Evolutionary conservation across 2,329 filamentous ascomycete species (phyloP), one percentile per base, ranked within the genome.

Genomic region (Botrytis porri): DNA sequence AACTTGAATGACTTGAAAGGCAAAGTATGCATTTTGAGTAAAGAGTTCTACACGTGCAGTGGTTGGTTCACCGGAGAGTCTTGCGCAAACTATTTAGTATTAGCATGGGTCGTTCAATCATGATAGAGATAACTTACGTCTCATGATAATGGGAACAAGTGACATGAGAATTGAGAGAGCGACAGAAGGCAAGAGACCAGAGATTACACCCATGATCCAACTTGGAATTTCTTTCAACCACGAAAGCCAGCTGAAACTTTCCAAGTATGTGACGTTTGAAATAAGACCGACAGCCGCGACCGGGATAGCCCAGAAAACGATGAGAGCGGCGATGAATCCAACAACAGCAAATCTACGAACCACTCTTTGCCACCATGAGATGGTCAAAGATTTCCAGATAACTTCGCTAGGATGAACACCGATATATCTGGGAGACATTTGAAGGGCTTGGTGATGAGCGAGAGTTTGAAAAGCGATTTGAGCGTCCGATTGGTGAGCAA

Each of bases 21-120:
- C 89, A 79, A 97, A 99, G 85, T 97, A 98, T 77, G 90, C 92
- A 79, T 95, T 96, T 80, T 98, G 94, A 0, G 93, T 94, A 73
- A 94, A 94, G 14, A 98, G 85, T 82, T 99, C 96, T 25, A 97
- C 90, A 18, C 92, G 88, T 1, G 94, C 91, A 10, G 89, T 82
- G 0, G 93, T 96, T 1, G 94, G 93, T 75, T 93, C 93, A 72
- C 96, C 96, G 62, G 93, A 88, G 51, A 93, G 82, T 81, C 90
- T 95, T 75, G 95, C 95, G 81, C 93, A 92, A 66, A 93, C 88
- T 91, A 71, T 66, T 59, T 35, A 4, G 7, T 39, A 70, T 79
- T 74, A 80, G 74, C 57, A 69, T 57, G 32, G 18, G 16, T 16
- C 16, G 16, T 37, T 32, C 3, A 3, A n/a, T 6, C n/a, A 25